Evolutionary conservation across 495 filamentous ascomycete species (phyloP).

Genomic region (Halenospora varia): DNA sequence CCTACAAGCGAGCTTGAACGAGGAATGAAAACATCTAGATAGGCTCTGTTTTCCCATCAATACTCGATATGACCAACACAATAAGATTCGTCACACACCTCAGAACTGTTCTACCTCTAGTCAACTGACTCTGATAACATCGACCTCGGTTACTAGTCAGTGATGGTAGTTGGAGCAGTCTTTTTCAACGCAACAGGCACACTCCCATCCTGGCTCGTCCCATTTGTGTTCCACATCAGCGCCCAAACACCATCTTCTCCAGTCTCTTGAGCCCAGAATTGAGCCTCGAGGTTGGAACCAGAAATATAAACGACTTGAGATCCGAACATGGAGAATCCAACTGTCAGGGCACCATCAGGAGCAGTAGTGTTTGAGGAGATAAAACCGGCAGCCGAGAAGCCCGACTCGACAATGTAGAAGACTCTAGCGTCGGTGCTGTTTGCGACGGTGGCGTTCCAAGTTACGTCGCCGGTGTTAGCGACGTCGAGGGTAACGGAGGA

Average conservation of each 20-base stretch:
- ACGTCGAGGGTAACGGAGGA: neutral
- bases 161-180: neutral
- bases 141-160: no score
- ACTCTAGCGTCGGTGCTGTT: neutral
- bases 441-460: neutral
- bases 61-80: no score
- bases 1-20: no score
- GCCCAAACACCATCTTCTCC: neutral
- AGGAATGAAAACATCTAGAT: no score
- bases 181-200: neutral
- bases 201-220: neutral
- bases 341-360: neutral
- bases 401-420: neutral
- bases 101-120: no score
- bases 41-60: no score
- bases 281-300: neutral
- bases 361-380: neutral
- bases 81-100: no score
- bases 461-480: neutral
- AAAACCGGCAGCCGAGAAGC: neutral
- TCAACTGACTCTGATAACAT: no score
- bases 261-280: slow-evolving; percentile 3
- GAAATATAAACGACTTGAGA: neutral
- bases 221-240: slow-evolving; percentile 2
- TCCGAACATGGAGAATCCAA: slow-evolving; percentile 1